A percentile compares a stretch with the other conserved stretches of the same genome.
Conservation (phyloP, 371 early-diverging fungal species). For the Phascolomyces articulosus region DNA sequence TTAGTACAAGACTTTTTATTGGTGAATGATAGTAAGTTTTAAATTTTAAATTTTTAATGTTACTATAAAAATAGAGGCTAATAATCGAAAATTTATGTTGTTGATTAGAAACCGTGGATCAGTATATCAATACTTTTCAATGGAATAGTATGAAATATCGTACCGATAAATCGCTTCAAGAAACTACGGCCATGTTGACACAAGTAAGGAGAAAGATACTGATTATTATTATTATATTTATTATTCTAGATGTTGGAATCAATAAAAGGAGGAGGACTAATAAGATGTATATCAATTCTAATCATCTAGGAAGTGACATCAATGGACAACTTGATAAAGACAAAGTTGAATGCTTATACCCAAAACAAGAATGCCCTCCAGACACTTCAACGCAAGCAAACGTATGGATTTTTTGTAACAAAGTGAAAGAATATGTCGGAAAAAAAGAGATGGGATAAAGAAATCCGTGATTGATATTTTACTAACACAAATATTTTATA, state of each 20-base stretch:
- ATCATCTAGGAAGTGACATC: conserved; percentile 73
- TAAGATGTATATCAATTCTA: too few relatives aligned
- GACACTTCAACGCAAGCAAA: conserved; percentile 78
- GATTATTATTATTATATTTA: not conserved
- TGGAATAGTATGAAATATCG: conserved; percentile 98
- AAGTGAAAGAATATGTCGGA: not conserved
- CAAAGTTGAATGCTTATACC: conserved; percentile 81
- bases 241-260: too few relatives aligned
- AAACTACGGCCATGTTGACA: conserved; percentile 74
- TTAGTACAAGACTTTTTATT: conserved; percentile 57
- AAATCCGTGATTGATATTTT: not conserved
- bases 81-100: not conserved
- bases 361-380: conserved; percentile 78
- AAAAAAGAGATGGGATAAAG: not conserved
- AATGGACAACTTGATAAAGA: conserved; percentile 86
- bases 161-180: conserved; percentile 86
- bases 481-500: not conserved
- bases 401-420: conserved; percentile 54
- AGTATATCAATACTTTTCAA: conserved; percentile 80
- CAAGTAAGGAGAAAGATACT: conserved; percentile 28
- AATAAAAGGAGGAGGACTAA: too few relatives aligned
- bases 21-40: conserved; percentile 80
- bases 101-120: conserved; percentile 75
- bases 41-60: not conserved
- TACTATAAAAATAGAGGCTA: not conserved